Evolutionary conservation across 306 rosid species (phyloP).

Genomic region (Castanospermum australe): DNA sequence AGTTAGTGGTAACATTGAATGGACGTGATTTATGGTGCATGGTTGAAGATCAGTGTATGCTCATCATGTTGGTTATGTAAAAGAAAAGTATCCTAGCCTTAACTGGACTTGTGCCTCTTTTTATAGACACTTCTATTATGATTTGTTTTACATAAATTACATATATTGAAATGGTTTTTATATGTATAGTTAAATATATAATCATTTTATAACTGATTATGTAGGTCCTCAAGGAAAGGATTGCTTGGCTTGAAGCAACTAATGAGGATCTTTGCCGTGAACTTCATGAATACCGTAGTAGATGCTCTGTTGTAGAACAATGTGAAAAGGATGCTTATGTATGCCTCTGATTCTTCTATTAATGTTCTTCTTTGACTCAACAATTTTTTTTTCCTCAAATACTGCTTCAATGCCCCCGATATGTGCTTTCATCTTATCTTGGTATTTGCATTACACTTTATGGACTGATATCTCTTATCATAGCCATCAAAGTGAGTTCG

Average conservation of each 20-base stretch:
- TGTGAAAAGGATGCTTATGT: conserved; percentile 72
- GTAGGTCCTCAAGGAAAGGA: conserved; percentile 90
- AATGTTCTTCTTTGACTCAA: conserved; percentile 19
- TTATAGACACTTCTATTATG: background rate
- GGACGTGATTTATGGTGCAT: conserved; percentile 11
- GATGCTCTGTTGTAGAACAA: conserved; percentile 55
- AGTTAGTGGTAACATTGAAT: background rate
- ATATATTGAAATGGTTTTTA: background rate
- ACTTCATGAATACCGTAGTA: conserved; percentile 83
- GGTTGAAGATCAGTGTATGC: conserved; percentile 7
- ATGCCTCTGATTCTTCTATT: conserved; percentile 36
- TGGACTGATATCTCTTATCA: background rate
- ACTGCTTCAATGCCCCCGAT: background rate
- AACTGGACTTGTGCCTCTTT: background rate
- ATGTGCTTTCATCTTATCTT: conserved; percentile 16
- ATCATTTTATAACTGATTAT: conserved; percentile 24
- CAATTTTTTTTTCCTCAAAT: background rate
- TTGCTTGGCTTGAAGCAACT: conserved; percentile 95
- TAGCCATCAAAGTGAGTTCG: background rate
- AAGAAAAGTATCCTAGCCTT: background rate
- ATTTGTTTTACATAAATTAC: background rate
- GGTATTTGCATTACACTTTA: background rate
- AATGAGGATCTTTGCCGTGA: conserved; percentile 90
- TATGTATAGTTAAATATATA: conserved; percentile 2
- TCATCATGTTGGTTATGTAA: conserved; percentile 5